These are phyloP conservation scores for Rhynchospora breviuscula DNA, from an alignment of 176 grass and related monocot species.

Conservation along the genomic window DNA sequence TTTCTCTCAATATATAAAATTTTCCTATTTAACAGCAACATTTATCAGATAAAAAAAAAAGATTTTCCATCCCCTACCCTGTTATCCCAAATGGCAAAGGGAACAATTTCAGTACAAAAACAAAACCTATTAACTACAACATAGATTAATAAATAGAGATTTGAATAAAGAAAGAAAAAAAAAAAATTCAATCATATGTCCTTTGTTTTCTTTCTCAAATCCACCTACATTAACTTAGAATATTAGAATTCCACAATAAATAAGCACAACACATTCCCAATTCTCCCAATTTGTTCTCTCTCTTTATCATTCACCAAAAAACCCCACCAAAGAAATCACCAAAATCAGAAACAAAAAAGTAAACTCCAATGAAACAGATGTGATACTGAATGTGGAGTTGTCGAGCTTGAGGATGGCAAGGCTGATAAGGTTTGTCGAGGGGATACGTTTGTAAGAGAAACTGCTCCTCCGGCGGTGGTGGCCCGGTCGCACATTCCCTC, in stretches of 20 bases:
- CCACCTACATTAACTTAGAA: too few species aligned
- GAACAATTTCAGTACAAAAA: not conserved
- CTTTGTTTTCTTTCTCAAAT: not conserved
- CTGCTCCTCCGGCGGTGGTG: constrained; percentile 35
- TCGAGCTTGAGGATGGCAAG: constrained; percentile 83
- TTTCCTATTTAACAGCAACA: not conserved
- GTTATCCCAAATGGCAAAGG: not conserved
- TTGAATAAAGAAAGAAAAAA: not conserved
- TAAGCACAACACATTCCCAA: not conserved
- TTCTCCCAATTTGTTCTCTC: not conserved
- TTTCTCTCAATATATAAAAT: not conserved
- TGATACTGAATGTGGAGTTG: constrained; percentile 63
- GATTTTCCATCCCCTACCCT: not conserved
- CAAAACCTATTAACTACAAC: not conserved
- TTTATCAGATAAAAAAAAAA: not conserved
- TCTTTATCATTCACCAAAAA: not conserved
- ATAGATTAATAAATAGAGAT: not conserved
- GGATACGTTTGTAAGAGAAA: constrained; percentile 62
- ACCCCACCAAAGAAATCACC: not conserved
- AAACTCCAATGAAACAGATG: not conserved
- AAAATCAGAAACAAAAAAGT: not conserved
- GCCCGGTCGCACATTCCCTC: not conserved
- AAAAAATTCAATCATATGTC: not conserved
- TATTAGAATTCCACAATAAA: not conserved
- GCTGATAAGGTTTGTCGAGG: constrained; percentile 38